Percentiles rank a stretch among this genome's conserved stretches.
Conservation (phyloP, 1,284 basidiomycete genomes). For the Kalmanozyma brasiliensis region DNA sequence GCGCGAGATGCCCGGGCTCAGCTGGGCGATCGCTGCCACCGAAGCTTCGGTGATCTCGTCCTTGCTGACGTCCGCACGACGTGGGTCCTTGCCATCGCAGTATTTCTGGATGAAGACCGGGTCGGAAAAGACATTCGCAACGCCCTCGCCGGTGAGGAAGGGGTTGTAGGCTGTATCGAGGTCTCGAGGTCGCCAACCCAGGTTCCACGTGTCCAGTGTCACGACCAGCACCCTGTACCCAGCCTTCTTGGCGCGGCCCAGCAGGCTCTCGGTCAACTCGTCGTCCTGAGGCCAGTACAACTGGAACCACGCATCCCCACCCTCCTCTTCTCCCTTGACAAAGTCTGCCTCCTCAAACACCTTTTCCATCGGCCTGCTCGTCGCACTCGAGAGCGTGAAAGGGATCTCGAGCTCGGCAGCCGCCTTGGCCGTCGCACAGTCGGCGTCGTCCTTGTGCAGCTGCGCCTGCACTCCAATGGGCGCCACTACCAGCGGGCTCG, state of each 20-base stretch:
- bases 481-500: slow-evolving; percentile 53
- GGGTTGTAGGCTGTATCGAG: slow-evolving; percentile 73
- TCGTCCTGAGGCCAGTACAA: slow-evolving; percentile 73
- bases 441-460: slow-evolving; percentile 42
- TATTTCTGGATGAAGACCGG: slow-evolving; percentile 60
- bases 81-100: slow-evolving; percentile 58
- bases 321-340: slow-evolving; percentile 24
- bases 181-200: slow-evolving; percentile 56
- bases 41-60: slow-evolving; percentile 57
- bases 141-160: slow-evolving; percentile 72
- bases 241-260: slow-evolving; percentile 75
- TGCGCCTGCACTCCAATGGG: slow-evolving; percentile 61
- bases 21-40: slow-evolving; percentile 49
- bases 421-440: slow-evolving; percentile 47
- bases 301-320: slow-evolving; percentile 58
- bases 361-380: slow-evolving; percentile 48
- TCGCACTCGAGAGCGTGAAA: slow-evolving; percentile 56
- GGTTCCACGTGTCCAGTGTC: slow-evolving; percentile 60
- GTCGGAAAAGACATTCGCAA: slow-evolving; percentile 59
- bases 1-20: slow-evolving; percentile 56
- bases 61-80: slow-evolving; percentile 35
- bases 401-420: slow-evolving; percentile 49
- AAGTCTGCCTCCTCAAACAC: slow-evolving; percentile 43
- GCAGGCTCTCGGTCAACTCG: slow-evolving; percentile 75
- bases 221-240: slow-evolving; percentile 76